These are phyloP conservation scores for Diaporthe caulivora DNA, from an alignment of 2,329 filamentous ascomycete species.

Conservation along the genomic window DNA sequence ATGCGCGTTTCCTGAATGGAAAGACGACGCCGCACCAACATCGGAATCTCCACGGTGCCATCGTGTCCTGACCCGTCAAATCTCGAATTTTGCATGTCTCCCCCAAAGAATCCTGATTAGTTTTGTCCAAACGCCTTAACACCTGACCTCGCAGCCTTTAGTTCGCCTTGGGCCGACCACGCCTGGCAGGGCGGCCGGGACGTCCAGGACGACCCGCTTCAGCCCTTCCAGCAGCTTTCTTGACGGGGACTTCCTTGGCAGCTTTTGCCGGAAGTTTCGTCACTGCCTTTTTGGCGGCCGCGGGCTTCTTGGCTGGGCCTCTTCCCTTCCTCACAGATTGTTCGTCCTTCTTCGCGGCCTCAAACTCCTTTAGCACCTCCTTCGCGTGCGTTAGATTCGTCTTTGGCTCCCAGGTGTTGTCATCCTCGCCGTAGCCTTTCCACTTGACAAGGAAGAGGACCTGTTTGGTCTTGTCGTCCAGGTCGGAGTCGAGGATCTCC, in stretches of 20 bases:
- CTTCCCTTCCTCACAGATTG: slow-evolving; percentile 22
- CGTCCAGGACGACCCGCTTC: slow-evolving; percentile 13
- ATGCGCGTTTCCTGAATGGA: background rate
- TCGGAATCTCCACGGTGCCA: background rate
- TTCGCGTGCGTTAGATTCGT: slow-evolving; percentile 56
- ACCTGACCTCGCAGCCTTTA: background rate
- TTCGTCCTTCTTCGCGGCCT: slow-evolving; percentile 45
- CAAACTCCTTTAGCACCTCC: slow-evolving; percentile 52
- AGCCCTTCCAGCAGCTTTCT: slow-evolving; percentile 38
- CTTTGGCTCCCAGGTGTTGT: slow-evolving; percentile 68
- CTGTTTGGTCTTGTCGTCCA: slow-evolving; percentile 53
- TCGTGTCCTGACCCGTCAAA: background rate
- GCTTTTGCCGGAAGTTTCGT: slow-evolving; percentile 29
- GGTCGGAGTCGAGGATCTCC: slow-evolving; percentile 55
- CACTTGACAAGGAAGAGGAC: slow-evolving; percentile 66
- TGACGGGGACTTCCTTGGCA: slow-evolving; percentile 3
- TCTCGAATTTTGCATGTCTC: background rate
- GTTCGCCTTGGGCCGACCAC: slow-evolving; percentile 28
- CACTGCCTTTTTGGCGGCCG: slow-evolving; percentile 9
- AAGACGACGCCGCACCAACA: background rate
- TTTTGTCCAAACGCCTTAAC: background rate
- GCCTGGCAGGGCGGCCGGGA: slow-evolving; percentile 21
- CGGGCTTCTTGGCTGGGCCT: slow-evolving; percentile 38
- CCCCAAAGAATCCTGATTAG: background rate
- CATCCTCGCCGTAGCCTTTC: slow-evolving; percentile 57